A percentile compares a stretch with the other conserved stretches of the same genome.
Conservation (phyloP, 2,329 filamentous ascomycete species). For the Sphaerulina populicola region DNA sequence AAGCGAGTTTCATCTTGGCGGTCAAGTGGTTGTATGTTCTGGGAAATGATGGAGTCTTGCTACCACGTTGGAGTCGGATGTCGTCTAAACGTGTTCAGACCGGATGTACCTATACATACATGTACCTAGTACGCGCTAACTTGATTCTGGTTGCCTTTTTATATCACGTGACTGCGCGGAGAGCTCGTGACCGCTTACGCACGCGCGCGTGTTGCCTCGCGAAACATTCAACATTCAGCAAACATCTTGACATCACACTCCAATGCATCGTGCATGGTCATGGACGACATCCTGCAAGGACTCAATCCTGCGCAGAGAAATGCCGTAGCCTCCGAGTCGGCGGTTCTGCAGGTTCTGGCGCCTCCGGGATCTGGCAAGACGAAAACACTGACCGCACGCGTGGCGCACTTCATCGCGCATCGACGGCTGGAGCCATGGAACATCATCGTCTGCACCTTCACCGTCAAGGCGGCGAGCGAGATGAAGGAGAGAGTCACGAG, state of each 20-base stretch:
- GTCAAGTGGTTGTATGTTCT: not conserved
- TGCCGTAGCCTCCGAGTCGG: slow-evolving; percentile 55
- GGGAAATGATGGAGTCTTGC: too few species aligned
- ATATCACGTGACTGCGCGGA: not conserved
- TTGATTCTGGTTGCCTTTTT: not conserved
- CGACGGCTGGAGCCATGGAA: slow-evolving; percentile 69
- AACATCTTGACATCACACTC: not conserved
- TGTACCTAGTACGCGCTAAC: not conserved
- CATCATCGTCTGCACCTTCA: slow-evolving; percentile 93
- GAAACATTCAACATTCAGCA: not conserved
- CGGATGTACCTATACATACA: not conserved
- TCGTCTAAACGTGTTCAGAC: not conserved
- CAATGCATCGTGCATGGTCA: slow-evolving; percentile 23
- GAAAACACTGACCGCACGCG: slow-evolving; percentile 84
- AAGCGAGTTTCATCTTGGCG: slow-evolving; percentile 38
- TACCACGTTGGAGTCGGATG: too few species aligned
- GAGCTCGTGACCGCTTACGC: not conserved
- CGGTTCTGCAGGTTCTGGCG: slow-evolving; percentile 54
- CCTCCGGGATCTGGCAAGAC: slow-evolving; percentile 76
- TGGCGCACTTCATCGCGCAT: slow-evolving; percentile 75
- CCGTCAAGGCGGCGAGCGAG: slow-evolving; percentile 85
- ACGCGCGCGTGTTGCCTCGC: too few species aligned
- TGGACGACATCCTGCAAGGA: slow-evolving; percentile 51
- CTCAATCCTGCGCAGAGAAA: slow-evolving; percentile 57
- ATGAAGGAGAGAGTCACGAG: slow-evolving; percentile 83